A percentile compares a stretch with the other conserved stretches of the same genome.
phyloP scores from a whole-genome alignment of 345 rosid species.

The Gossypium sturtianum region DNA sequence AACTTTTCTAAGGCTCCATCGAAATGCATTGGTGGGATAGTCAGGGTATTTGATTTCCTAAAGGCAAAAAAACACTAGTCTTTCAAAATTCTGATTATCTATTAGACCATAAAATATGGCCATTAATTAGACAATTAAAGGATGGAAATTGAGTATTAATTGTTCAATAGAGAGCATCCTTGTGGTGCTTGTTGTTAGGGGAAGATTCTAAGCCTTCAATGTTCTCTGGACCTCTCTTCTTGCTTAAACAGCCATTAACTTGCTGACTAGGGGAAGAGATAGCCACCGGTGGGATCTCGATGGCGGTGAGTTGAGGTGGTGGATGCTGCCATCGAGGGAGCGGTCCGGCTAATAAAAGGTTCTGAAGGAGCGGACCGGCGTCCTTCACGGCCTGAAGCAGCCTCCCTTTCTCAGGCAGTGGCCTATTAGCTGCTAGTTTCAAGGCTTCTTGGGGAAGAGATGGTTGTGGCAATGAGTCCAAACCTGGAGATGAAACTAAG shows the following conservation, averaged over 20 bases:
- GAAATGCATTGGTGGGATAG: constrained; percentile 17
- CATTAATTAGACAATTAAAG: not conserved
- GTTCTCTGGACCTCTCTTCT: constrained; percentile 32
- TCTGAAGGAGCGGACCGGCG: constrained; percentile 66
- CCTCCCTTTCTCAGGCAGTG: constrained; percentile 60
- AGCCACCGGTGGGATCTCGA: constrained; percentile 60
- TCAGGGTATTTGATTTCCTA: constrained; percentile 19
- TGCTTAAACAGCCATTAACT: constrained; percentile 13
- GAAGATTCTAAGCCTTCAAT: constrained; percentile 28
- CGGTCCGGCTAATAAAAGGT: constrained; percentile 64
- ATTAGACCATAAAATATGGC: too few species aligned
- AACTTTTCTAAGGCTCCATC: constrained; percentile 5
- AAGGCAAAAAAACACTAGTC: constrained; percentile 8
- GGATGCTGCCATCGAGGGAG: constrained; percentile 83
- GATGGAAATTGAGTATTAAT: not conserved
- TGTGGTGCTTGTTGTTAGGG: constrained; percentile 23
- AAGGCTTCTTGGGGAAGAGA: constrained; percentile 14
- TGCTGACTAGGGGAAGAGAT: constrained; percentile 35
- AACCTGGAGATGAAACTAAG: constrained; percentile 1
- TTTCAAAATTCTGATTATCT: constrained; percentile 13
- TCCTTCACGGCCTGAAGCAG: constrained; percentile 63
- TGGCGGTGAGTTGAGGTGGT: constrained; percentile 52
- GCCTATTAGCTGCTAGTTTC: constrained; percentile 35
- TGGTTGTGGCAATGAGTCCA: not conserved
- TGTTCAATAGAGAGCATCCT: constrained; percentile 18